These are phyloP conservation scores for Thalassiosira livingstoniorum DNA, from an alignment of 352 stramenopile species.

Conservation along the genomic window DNA sequence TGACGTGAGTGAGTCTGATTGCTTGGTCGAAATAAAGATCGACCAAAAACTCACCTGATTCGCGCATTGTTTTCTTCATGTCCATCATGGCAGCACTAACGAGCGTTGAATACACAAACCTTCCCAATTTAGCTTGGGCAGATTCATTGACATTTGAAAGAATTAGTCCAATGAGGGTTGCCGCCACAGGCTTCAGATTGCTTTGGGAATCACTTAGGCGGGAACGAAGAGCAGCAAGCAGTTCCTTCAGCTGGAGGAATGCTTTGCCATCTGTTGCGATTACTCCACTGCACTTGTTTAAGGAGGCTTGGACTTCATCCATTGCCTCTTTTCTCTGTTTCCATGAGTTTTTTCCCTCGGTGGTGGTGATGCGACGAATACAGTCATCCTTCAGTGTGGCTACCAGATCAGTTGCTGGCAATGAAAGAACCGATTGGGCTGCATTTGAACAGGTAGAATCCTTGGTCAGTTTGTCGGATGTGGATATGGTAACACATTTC, in stretches of 20 bases:
- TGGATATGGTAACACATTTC: constrained; percentile 58
- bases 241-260: constrained; percentile 68
- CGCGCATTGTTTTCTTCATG: constrained; percentile 85
- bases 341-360: constrained; percentile 85
- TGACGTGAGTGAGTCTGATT: too few relatives aligned
- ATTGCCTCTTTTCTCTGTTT: constrained; percentile 83
- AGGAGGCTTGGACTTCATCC: constrained; percentile 73
- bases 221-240: constrained; percentile 70
- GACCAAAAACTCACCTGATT: too few relatives aligned
- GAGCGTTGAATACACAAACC: constrained; percentile 74
- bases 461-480: constrained; percentile 15
- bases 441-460: constrained; percentile 18
- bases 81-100: constrained; percentile 84
- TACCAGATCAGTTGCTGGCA: constrained; percentile 76
- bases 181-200: constrained; percentile 86
- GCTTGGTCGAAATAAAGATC: too few relatives aligned
- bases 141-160: constrained; percentile 73
- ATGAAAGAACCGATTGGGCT: constrained; percentile 41
- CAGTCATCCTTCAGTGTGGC: constrained; percentile 67
- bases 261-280: constrained; percentile 66
- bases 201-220: constrained; percentile 86
- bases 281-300: constrained; percentile 74
- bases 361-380: constrained; percentile 63
- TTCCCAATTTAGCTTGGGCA: constrained; percentile 81
- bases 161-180: constrained; percentile 71